Base-by-base conservation (phyloP, 2,329 filamentous ascomycete species). In the Simplicillium sp. region DNA sequence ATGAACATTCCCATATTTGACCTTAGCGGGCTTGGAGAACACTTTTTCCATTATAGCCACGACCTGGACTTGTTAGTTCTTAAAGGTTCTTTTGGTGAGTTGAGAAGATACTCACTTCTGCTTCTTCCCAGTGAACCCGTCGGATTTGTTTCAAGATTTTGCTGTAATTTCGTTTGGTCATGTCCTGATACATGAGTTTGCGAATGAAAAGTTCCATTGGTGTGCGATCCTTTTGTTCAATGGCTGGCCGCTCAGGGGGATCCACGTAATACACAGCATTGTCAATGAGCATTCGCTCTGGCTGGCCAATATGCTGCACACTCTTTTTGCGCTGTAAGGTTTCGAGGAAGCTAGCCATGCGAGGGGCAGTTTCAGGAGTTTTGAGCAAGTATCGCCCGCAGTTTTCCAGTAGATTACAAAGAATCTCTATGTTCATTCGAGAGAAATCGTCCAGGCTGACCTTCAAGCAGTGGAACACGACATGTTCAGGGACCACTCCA, bases 181-280 rank as follows among this genome's bases (percentile, higher is more conserved):
- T 80, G 55, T 98, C 94, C 38, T 88, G 67, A 55, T 97, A 98
- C 46, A 98, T 75, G 38, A 98, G 71, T 63, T 95, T 94, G 37
- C 89, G 84, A 44, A 98, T 80, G 57, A 94, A 98, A 18, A 94
- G 72, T 50, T 98, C 90, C 57, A 92, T 84, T 0, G 92, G 89
- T 0, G 88, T 94, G 36, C 92, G 78, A 61, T 98, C 92, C 60
- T 97, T 98, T 57, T 97, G 90, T 60, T 94, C 84, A 41, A 98
- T 96, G 0, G 92, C 89, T 28, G 89, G 85, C 45, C 92, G 80
- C 57, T 94, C 84, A 0, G 92, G 94, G 12, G 92, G 92, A 54
- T 97, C 92, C 42, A 98, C 92, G 52, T 96, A 97, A 63, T 98
- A 98, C 43, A 96, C 80, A 3, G 92, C 92, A 57, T 98, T 98